Evolutionary conservation across 2,329 filamentous ascomycete species (phyloP).

Genomic region (Trichoderma oligosporum): DNA sequence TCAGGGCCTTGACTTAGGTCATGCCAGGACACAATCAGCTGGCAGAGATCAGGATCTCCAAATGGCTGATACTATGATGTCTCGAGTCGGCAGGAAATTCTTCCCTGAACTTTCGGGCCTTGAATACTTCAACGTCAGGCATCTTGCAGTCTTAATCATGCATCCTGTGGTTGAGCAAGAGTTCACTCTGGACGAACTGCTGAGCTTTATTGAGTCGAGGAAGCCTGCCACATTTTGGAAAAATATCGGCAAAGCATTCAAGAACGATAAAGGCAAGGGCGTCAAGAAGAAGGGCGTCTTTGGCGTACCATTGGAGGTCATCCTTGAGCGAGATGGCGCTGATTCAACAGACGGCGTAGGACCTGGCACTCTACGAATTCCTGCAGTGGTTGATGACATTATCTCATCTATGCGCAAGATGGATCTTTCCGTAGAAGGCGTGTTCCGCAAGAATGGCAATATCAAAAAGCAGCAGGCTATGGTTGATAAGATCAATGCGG

Average conservation of each 20-base stretch:
- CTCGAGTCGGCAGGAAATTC: slow-evolving; percentile 67
- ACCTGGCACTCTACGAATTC: slow-evolving; percentile 83
- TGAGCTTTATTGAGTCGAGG: slow-evolving; percentile 87
- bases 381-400: slow-evolving; percentile 90
- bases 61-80: slow-evolving; percentile 49
- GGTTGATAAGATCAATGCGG: slow-evolving; percentile 78
- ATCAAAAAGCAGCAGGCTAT: slow-evolving; percentile 89
- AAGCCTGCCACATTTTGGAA: slow-evolving; percentile 94
- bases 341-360: slow-evolving; percentile 98
- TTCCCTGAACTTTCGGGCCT: slow-evolving; percentile 94
- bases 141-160: slow-evolving; percentile 92
- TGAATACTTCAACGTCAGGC: slow-evolving; percentile 95
- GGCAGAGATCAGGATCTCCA: slow-evolving; percentile 51
- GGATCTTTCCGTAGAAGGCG: slow-evolving; percentile 97
- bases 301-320: slow-evolving; percentile 79
- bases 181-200: slow-evolving; percentile 89
- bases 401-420: slow-evolving; percentile 95
- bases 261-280: slow-evolving; percentile 72
- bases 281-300: slow-evolving; percentile 93
- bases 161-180: slow-evolving; percentile 85
- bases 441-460: slow-evolving; percentile 98
- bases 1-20: slow-evolving; percentile 57
- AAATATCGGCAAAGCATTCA: slow-evolving; percentile 95
- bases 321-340: slow-evolving; percentile 89
- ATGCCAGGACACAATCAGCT: slow-evolving; percentile 59